phyloP scores from a whole-genome alignment of 1,139 yeast species.

The Hansenula sp. region DNA sequence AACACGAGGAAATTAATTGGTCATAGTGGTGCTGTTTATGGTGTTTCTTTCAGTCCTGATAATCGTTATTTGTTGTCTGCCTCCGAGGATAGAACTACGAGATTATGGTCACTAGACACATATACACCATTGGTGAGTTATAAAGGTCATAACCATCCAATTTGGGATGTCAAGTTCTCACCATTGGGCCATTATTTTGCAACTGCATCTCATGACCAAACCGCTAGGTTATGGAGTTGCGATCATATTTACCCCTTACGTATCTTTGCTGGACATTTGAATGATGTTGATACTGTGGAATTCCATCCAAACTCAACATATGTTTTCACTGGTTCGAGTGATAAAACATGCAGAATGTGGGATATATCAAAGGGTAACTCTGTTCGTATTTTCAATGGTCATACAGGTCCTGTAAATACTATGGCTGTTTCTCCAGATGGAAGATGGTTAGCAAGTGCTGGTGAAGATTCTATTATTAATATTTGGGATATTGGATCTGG shows the following conservation, averaged over 20 bases:
- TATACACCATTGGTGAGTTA: conserved; percentile 87
- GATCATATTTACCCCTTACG: conserved; percentile 96
- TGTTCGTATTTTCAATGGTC: conserved; percentile 93
- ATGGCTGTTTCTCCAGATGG: conserved; percentile 96
- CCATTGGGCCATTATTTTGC: conserved; percentile 98
- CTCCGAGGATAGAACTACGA: conserved; percentile 88
- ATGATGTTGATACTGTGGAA: conserved; percentile 92
- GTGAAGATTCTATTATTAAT: conserved; percentile 86
- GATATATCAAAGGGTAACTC: conserved; percentile 86
- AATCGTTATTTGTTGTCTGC: conserved; percentile 75
- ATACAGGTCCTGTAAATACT: conserved; percentile 81
- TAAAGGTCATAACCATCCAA: conserved; percentile 94
- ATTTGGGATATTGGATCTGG: conserved; percentile 97
- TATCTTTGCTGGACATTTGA: conserved; percentile 94
- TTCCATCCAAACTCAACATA: conserved; percentile 97
- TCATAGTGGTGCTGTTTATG: conserved; percentile 93
- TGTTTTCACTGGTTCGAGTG: conserved; percentile 91
- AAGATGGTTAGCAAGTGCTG: conserved; percentile 92
- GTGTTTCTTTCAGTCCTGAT: conserved; percentile 88
- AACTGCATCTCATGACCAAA: conserved; percentile 95
- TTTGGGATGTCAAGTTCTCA: conserved; percentile 95
- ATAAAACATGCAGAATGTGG: conserved; percentile 98
- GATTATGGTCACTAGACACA: conserved; percentile 94
- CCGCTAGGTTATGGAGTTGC: conserved; percentile 96
- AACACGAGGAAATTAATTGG: conserved; percentile 70